phyloP scores from a whole-genome alignment of 352 stramenopile species.

The Pythium monospermum region DNA sequence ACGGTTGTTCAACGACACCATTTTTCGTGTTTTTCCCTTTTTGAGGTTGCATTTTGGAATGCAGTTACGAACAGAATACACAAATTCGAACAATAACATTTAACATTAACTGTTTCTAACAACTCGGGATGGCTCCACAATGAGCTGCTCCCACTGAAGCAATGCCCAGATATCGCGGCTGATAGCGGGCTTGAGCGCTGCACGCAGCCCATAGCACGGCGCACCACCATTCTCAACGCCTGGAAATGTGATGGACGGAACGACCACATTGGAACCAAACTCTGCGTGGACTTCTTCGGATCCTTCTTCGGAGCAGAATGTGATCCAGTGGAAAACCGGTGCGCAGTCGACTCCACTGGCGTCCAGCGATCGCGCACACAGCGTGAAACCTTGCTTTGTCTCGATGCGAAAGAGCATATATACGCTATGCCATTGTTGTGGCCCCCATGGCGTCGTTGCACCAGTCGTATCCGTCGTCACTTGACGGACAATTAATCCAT shows the following conservation, averaged over 20 bases:
- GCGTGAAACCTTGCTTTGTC: slow-evolving; percentile 9
- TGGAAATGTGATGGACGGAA: not conserved
- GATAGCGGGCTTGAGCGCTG: not conserved
- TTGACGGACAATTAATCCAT: slow-evolving; percentile 1
- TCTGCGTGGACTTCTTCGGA: not conserved
- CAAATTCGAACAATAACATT: too few relatives aligned
- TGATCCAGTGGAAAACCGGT: slow-evolving; percentile 8
- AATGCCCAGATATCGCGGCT: not conserved
- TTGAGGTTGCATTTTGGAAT: too few relatives aligned
- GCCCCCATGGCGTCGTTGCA: not conserved
- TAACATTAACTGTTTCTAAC: too few relatives aligned
- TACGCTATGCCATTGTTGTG: not conserved
- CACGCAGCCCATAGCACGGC: not conserved
- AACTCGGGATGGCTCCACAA: too few relatives aligned
- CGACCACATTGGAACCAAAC: not conserved
- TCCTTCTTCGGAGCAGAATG: not conserved
- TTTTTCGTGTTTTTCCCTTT: too few relatives aligned
- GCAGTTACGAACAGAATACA: too few relatives aligned
- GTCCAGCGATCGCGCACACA: slow-evolving; percentile 7
- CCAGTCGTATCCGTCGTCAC: not conserved
- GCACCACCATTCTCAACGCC: not conserved
- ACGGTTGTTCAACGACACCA: too few relatives aligned
- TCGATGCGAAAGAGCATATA: slow-evolving; percentile 12
- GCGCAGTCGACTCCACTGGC: not conserved
- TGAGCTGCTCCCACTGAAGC: slow-evolving; percentile 2